Percentiles rank a stretch among this genome's conserved stretches.
Evolutionary conservation across 495 filamentous ascomycete species (phyloP).

Genomic region (Penicillium atrosanguineum): DNA sequence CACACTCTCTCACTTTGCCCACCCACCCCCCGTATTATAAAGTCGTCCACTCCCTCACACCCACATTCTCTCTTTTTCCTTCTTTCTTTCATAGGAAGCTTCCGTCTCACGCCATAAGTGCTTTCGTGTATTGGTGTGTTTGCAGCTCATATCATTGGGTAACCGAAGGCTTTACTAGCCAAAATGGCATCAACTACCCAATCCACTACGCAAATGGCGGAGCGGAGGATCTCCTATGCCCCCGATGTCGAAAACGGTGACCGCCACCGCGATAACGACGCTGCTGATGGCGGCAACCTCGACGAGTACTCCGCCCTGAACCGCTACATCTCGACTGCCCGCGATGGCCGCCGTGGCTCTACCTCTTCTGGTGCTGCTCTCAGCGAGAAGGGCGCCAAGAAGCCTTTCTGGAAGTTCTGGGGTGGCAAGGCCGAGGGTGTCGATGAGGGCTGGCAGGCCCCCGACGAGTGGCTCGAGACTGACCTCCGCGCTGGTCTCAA

Average conservation of each 20-base stretch:
- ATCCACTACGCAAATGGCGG: constrained; percentile 34
- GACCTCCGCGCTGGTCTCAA: constrained; percentile 64
- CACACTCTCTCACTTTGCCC: constrained; percentile 25
- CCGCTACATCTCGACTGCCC: constrained; percentile 66
- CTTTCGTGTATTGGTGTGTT: constrained; percentile 35
- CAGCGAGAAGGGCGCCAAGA: constrained; percentile 45
- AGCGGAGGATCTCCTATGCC: constrained; percentile 55
- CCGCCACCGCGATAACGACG: constrained; percentile 34
- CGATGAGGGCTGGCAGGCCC: constrained; percentile 51
- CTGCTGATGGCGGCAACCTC: constrained; percentile 30
- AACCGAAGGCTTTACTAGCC: constrained; percentile 45
- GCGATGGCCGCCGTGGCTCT: constrained; percentile 55
- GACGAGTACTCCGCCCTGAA: constrained; percentile 57
- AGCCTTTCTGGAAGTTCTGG: constrained; percentile 60
- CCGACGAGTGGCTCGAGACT: constrained; percentile 71
- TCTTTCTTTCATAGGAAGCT: constrained; percentile 36
- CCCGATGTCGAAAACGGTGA: constrained; percentile 52
- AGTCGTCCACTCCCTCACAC: constrained; percentile 29
- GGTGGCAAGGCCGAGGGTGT: constrained; percentile 32
- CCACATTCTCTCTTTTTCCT: constrained; percentile 22
- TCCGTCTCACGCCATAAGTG: constrained; percentile 47
- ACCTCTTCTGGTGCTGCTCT: constrained; percentile 50
- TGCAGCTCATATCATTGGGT: constrained; percentile 45
- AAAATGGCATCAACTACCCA: constrained; percentile 35
- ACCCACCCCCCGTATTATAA: constrained; percentile 33